Evolutionary conservation across 2,329 filamentous ascomycete species (phyloP).

Genomic region (Fusarium goolgardi): DNA sequence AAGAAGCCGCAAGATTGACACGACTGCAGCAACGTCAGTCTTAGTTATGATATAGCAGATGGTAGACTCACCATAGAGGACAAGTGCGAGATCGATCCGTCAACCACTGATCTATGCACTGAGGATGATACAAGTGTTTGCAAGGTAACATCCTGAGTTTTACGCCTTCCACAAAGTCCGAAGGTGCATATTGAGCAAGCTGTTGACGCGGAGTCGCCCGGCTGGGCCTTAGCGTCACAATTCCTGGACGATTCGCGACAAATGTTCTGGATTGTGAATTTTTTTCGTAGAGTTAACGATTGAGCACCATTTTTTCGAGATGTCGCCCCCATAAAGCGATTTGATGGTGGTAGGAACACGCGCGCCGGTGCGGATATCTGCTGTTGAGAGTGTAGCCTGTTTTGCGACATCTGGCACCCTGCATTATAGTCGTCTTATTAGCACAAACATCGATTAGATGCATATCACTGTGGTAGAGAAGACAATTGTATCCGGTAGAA

Average conservation of each 20-base stretch:
- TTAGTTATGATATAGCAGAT: rapidly evolving
- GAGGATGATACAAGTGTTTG: slow-evolving; percentile 32
- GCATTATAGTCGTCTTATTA: neutral
- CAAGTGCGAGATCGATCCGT: slow-evolving; percentile 31
- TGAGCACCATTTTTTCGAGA: neutral
- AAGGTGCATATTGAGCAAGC: slow-evolving; percentile 32
- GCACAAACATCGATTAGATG: neutral
- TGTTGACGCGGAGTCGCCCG: rapidly evolving
- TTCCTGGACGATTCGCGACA: rapidly evolving
- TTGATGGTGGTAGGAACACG: neutral
- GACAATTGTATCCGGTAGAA: neutral
- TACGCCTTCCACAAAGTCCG: slow-evolving; percentile 8
- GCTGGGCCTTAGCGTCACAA: rapidly evolving
- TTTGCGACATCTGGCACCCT: neutral
- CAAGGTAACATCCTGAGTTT: slow-evolving; percentile 20
- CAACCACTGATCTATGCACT: slow-evolving; percentile 40
- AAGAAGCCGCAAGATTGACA: neutral
- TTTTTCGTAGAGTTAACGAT: neutral
- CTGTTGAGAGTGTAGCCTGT: neutral
- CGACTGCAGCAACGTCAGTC: neutral
- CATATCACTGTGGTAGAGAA: neutral
- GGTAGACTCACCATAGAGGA: slow-evolving; percentile 29
- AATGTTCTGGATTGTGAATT: neutral
- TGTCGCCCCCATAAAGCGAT: neutral
- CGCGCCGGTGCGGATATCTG: neutral